Evolutionary conservation across 192 early-diverging fungal genomes (phyloP).

Genomic region (Coemansia guatemalensis): DNA sequence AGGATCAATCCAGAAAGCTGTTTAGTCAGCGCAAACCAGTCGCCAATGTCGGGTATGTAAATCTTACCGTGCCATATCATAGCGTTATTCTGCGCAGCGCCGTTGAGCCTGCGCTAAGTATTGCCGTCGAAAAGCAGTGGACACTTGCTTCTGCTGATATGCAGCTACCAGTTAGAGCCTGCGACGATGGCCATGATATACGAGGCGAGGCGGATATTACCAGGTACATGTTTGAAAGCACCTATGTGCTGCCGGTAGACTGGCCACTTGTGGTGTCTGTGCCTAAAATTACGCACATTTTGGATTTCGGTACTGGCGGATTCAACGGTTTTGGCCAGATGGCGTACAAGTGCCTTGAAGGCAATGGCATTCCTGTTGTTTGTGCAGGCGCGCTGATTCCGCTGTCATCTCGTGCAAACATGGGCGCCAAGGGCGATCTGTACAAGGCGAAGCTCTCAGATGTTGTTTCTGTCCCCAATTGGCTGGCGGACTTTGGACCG

Average conservation of each 20-base stretch:
- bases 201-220: constrained; percentile 60
- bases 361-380: constrained; percentile 69
- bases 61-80: constrained; percentile 83
- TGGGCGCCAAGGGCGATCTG: constrained; percentile 72
- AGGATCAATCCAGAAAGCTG: constrained; percentile 70
- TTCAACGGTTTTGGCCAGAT: constrained; percentile 79
- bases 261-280: constrained; percentile 62
- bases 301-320: constrained; percentile 93
- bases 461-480: constrained; percentile 78
- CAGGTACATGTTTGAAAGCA: constrained; percentile 63
- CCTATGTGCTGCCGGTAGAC: constrained; percentile 61
- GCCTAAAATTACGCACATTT: constrained; percentile 71
- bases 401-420: constrained; percentile 38
- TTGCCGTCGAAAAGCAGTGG: constrained; percentile 30
- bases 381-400: constrained; percentile 23
- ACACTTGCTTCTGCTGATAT: constrained; percentile 10
- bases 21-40: constrained; percentile 76
- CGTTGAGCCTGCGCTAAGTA: background rate
- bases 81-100: constrained; percentile 9
- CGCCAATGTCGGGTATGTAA: constrained; percentile 74
- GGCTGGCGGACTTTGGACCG: constrained; percentile 82
- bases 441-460: constrained; percentile 66
- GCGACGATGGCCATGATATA: constrained; percentile 81
- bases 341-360: constrained; percentile 86
- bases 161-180: constrained; percentile 69